Conservation (phyloP, 2,329 filamentous ascomycete species). For the Hypoxylon sp. region DNA sequence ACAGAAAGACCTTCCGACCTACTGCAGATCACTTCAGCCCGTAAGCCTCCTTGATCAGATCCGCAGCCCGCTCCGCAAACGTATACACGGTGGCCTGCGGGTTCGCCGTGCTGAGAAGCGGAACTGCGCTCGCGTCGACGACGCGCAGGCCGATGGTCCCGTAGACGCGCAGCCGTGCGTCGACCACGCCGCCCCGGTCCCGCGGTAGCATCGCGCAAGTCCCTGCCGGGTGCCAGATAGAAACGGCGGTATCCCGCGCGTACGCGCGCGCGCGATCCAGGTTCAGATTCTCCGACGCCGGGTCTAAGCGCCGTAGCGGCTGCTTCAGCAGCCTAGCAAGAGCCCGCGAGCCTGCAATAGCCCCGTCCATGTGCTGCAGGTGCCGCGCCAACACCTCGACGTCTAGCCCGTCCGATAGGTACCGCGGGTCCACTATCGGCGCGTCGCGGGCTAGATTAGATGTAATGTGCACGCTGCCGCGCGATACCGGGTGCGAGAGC, state of each 20-base stretch:
- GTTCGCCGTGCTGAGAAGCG: slow-evolving; percentile 46
- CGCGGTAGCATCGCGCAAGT: slow-evolving; percentile 46
- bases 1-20: no score
- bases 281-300: not conserved
- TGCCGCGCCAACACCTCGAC: slow-evolving; percentile 20
- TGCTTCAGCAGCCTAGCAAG: slow-evolving; percentile 27
- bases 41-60: slow-evolving; percentile 39
- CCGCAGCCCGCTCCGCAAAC: slow-evolving; percentile 45
- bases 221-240: slow-evolving; percentile 33
- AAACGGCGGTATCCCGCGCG: slow-evolving; percentile 24
- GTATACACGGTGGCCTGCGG: slow-evolving; percentile 44
- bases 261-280: slow-evolving; percentile 23
- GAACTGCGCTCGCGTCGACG: slow-evolving; percentile 48
- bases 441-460: slow-evolving; percentile 1
- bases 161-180: slow-evolving; percentile 45
- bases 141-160: slow-evolving; percentile 47
- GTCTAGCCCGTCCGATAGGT: slow-evolving; percentile 20
- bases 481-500: slow-evolving; percentile 25
- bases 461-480: slow-evolving; percentile 25
- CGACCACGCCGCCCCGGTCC: slow-evolving; percentile 47
- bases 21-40: not conserved
- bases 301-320: slow-evolving; percentile 6
- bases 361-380: slow-evolving; percentile 19
- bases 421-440: slow-evolving; percentile 19
- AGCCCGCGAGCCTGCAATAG: slow-evolving; percentile 14